phyloP scores from a whole-genome alignment of 108 stramenopile genomes.

The Nitzschia palea region DNA sequence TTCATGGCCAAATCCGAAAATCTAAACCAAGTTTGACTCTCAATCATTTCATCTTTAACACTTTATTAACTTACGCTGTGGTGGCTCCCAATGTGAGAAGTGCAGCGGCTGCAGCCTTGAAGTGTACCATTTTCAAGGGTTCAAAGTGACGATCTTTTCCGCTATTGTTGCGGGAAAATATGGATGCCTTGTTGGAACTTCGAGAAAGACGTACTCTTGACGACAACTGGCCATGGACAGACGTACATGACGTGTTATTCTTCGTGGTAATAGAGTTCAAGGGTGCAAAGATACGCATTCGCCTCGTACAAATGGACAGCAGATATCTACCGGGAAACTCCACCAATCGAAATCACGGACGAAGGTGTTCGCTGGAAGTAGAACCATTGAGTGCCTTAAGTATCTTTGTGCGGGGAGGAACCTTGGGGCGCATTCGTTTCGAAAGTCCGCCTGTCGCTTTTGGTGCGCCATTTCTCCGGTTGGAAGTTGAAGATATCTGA shows the following conservation, averaged over 20 bases:
- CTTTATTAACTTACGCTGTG: slow-evolving; percentile 60
- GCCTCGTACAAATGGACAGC: no score
- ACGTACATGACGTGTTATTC: slow-evolving; percentile 11
- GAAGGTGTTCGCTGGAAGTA: no score
- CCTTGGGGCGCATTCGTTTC: no score
- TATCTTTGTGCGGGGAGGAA: no score
- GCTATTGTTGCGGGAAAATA: not conserved
- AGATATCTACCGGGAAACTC: no score
- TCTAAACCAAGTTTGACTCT: not conserved
- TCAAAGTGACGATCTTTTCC: not conserved
- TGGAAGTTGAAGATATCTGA: slow-evolving; percentile 4
- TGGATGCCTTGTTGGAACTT: slow-evolving; percentile 11
- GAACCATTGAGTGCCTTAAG: no score
- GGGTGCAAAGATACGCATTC: no score
- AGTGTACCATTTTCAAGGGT: slow-evolving; percentile 56
- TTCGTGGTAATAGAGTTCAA: not conserved
- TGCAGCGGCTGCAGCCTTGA: slow-evolving; percentile 76
- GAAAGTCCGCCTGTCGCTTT: no score
- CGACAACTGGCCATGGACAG: not conserved
- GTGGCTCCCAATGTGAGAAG: slow-evolving; percentile 66
- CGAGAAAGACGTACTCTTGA: slow-evolving; percentile 3
- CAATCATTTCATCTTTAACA: not conserved
- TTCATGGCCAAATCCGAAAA: not conserved
- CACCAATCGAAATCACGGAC: no score
- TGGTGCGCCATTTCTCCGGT: not conserved